A percentile compares a stretch with the other conserved stretches of the same genome.
phyloP scores from a whole-genome alignment of 108 stramenopile genomes.

The Pseudonitzschia delicatissima region DNA sequence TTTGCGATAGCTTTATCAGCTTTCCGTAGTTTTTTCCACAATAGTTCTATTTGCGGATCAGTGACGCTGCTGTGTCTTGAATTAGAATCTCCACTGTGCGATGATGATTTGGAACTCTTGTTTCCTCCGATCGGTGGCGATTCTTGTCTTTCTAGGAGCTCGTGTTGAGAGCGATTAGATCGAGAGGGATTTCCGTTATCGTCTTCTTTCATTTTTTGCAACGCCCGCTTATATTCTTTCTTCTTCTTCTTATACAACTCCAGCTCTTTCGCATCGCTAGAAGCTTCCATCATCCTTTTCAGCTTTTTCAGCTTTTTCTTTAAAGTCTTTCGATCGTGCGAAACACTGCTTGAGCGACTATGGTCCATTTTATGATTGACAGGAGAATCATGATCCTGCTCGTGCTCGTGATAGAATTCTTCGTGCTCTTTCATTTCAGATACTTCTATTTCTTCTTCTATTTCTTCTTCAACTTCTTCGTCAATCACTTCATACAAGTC shows the following conservation, averaged over 20 bases:
- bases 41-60: background rate
- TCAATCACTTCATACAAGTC: background rate
- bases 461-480: background rate
- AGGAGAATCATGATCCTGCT: background rate
- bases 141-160: background rate
- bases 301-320: slow-evolving; percentile 16
- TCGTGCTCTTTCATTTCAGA: background rate
- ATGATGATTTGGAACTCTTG: background rate
- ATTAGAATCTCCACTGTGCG: background rate
- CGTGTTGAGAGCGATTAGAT: background rate
- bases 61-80: background rate
- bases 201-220: background rate
- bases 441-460: background rate
- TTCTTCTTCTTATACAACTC: background rate
- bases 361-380: background rate
- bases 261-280: background rate
- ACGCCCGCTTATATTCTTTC: slow-evolving; percentile 2
- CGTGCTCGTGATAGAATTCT: background rate
- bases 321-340: slow-evolving; percentile 8
- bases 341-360: background rate
- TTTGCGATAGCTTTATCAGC: slow-evolving; percentile 4
- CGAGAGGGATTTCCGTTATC: background rate
- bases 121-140: background rate
- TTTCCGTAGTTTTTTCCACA: slow-evolving; percentile 9
- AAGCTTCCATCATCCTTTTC: background rate